Percentiles rank a stretch among this genome's conserved stretches.
Evolutionary conservation across 73 alveolate genomes (phyloP).

Genomic region (Paramecium octaurelia): DNA sequence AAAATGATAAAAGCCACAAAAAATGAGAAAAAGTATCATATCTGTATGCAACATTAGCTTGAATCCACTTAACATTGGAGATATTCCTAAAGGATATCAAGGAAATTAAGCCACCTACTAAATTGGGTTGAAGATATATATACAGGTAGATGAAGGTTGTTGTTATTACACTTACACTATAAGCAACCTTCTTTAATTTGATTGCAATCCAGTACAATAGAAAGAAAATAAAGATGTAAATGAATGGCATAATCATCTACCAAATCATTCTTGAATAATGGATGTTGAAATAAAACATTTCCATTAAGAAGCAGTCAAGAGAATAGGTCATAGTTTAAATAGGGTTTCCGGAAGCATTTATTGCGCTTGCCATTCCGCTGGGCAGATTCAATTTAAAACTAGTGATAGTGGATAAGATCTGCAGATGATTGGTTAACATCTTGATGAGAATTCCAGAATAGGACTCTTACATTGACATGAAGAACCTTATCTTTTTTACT

Average conservation of each 20-base stretch:
- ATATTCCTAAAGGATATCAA: not conserved
- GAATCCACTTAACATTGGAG: not conserved
- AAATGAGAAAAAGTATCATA: not conserved
- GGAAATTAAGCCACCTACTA: not conserved
- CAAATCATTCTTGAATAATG: not conserved
- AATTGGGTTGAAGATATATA: not conserved
- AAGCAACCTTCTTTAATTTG: not conserved
- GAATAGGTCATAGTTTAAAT: not conserved
- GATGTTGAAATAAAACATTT: not conserved
- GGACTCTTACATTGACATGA: not conserved
- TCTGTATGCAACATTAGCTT: conserved; percentile 15
- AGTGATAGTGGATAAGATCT: not conserved
- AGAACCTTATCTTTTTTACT: not conserved
- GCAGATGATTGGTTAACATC: conserved; percentile 5
- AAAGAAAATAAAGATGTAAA: not conserved
- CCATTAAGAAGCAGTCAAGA: not conserved
- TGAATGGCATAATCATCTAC: conserved; percentile 11
- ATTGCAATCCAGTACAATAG: not conserved
- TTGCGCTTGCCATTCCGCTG: not conserved
- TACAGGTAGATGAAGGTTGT: not conserved
- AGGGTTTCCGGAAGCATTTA: not conserved
- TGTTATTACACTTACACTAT: not conserved
- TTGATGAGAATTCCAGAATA: conserved; percentile 38
- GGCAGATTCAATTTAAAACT: conserved; percentile 34
- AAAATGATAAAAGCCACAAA: not conserved